These are phyloP conservation scores for Trichodelitschia bisporula DNA, from an alignment of 495 filamentous ascomycete genomes.

Conservation along the genomic window DNA sequence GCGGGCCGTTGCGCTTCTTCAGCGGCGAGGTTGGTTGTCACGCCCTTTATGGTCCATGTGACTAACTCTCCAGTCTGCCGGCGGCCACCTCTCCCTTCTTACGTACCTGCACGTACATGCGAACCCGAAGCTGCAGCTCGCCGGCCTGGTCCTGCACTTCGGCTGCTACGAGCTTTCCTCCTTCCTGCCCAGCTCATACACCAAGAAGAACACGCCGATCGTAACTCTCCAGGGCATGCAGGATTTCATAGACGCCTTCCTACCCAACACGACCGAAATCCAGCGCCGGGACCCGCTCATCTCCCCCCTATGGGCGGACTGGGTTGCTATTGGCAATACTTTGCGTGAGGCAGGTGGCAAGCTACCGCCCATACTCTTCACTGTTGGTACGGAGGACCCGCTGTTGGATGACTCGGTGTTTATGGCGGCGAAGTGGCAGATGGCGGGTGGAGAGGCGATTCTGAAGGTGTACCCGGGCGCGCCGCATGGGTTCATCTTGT, in stretches of 20 bases:
- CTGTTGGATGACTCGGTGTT: slow-evolving; percentile 29
- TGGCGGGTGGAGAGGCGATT: slow-evolving; percentile 23
- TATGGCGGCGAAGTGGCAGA: slow-evolving; percentile 27
- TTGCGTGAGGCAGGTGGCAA: slow-evolving; percentile 13
- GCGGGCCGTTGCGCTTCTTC: slow-evolving; percentile 18
- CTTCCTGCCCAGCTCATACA: slow-evolving; percentile 14
- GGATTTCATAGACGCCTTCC: slow-evolving; percentile 19
- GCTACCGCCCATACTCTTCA: slow-evolving; percentile 27
- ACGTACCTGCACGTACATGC: slow-evolving; percentile 19
- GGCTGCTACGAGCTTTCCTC: slow-evolving; percentile 21
- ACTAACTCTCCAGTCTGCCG: slow-evolving; percentile 16
- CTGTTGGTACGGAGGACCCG: slow-evolving; percentile 26
- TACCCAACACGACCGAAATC: slow-evolving; percentile 16
- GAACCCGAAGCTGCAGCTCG: slow-evolving; percentile 13
- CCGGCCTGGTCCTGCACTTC: slow-evolving; percentile 22
- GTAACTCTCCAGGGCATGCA: slow-evolving; percentile 17
- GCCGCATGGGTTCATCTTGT: slow-evolving; percentile 22
- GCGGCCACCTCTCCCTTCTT: slow-evolving; percentile 22
- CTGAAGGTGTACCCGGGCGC: slow-evolving; percentile 27
- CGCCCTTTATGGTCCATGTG: background rate
- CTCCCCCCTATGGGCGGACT: slow-evolving; percentile 17
- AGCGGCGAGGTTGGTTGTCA: slow-evolving; percentile 13
- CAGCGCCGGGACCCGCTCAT: slow-evolving; percentile 14
- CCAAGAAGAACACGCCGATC: slow-evolving; percentile 15
- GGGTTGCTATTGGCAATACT: no score